Percentiles rank a stretch among this genome's conserved stretches.
Conservation (phyloP, 106 monocot species). For the Cymbidium sinense region DNA sequence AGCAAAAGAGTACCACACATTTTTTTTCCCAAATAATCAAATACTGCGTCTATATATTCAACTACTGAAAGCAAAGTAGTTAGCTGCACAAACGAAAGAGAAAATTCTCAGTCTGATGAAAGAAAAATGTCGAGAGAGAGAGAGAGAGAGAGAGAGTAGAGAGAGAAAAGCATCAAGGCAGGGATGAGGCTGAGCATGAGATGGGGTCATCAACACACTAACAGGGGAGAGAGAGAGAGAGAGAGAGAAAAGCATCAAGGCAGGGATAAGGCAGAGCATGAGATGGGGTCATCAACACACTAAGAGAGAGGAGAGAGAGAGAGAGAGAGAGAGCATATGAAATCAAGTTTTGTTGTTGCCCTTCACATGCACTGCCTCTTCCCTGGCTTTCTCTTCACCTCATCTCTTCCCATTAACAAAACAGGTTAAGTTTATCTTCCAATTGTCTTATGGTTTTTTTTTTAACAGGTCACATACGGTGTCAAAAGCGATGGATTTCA, state of each 20-base stretch:
- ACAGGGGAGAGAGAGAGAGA: neutral
- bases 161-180: neutral
- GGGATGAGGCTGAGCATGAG: conserved; percentile 5
- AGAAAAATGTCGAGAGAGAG: too few species aligned
- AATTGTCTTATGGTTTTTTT: too few species aligned
- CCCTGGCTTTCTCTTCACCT: conserved; percentile 5
- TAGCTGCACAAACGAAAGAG: neutral
- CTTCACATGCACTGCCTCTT: conserved; percentile 9
- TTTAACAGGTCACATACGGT: too few species aligned
- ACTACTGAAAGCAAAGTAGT: too few species aligned
- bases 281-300: neutral
- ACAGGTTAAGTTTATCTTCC: too few species aligned
- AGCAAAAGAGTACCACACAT: neutral
- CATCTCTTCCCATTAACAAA: neutral
- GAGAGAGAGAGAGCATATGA: neutral
- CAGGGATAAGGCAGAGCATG: conserved; percentile 5
- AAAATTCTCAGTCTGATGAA: too few species aligned
- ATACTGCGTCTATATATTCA: too few species aligned
- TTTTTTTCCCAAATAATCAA: too few species aligned
- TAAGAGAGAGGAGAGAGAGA: neutral
- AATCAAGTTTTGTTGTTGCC: neutral
- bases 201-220: neutral
- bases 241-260: neutral
- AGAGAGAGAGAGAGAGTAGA: neutral
- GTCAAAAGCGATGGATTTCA: too few species aligned